Evolutionary conservation across 495 filamentous ascomycete genomes (phyloP).

Genomic region (Choiromyces venosus): DNA sequence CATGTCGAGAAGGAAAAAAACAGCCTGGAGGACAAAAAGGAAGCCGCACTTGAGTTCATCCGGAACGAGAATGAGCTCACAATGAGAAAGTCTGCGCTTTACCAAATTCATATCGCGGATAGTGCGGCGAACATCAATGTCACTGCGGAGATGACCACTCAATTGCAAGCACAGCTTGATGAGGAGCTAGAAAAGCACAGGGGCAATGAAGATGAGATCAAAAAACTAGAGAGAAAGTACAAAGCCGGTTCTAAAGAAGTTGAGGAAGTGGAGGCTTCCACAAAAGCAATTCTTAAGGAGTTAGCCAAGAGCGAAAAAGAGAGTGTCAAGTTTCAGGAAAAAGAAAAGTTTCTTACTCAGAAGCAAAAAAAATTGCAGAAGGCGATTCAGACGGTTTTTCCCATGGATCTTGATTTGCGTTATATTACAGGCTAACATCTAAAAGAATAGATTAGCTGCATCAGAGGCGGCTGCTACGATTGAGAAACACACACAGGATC

Average conservation of each 20-base stretch:
- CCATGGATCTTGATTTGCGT: neutral
- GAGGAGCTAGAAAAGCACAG: constrained; percentile 85
- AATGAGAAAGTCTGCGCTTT: constrained; percentile 79
- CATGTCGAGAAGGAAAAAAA: constrained; percentile 98
- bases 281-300: constrained; percentile 75
- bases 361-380: constrained; percentile 97
- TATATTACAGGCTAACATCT: neutral
- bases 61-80: constrained; percentile 88
- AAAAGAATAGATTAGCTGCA: constrained; percentile 55
- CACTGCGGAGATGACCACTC: constrained; percentile 78
- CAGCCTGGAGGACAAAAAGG: constrained; percentile 87
- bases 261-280: constrained; percentile 66
- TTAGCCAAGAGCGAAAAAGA: constrained; percentile 92
- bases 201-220: constrained; percentile 87
- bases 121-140: constrained; percentile 82
- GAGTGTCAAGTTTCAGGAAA: constrained; percentile 93
- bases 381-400: constrained; percentile 55
- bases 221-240: constrained; percentile 77
- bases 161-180: constrained; percentile 84
- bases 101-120: constrained; percentile 82
- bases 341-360: constrained; percentile 79
- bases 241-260: constrained; percentile 68
- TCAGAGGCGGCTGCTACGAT: constrained; percentile 71
- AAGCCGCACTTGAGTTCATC: constrained; percentile 83
- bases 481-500: constrained; percentile 68